These are phyloP conservation scores for Tuber microsphaerosporum DNA, from an alignment of 495 filamentous ascomycete genomes.

Conservation along the genomic window DNA sequence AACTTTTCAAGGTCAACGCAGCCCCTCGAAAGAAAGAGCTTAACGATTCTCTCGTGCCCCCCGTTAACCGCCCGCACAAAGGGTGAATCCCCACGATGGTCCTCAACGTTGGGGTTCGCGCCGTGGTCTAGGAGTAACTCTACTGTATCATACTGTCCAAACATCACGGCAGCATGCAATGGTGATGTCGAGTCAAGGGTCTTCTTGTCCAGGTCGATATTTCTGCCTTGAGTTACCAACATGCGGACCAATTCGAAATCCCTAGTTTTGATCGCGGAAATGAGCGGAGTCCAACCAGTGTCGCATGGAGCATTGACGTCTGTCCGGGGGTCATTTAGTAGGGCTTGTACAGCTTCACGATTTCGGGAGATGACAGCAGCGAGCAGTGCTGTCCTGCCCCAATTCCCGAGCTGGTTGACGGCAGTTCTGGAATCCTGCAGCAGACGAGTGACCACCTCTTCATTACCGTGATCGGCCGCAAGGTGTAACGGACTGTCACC, in stretches of 20 bases:
- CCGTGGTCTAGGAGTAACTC: conserved; percentile 20
- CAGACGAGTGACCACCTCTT: neutral
- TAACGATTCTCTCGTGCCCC: conserved; percentile 5
- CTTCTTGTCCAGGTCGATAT: neutral
- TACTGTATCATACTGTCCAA: conserved; percentile 13
- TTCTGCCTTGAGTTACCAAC: neutral
- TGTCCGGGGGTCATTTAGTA: neutral
- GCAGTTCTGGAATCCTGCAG: neutral
- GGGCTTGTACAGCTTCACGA: neutral
- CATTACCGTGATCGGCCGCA: neutral
- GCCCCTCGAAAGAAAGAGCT: conserved; percentile 1
- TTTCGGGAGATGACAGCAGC: neutral
- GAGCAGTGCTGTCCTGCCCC: neutral
- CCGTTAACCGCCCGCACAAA: conserved; percentile 5
- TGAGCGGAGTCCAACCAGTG: neutral
- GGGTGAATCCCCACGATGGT: neutral
- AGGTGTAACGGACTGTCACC: neutral
- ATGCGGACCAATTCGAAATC: conserved; percentile 3
- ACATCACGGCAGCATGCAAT: conserved; percentile 16
- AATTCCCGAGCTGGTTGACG: neutral
- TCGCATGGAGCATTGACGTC: neutral
- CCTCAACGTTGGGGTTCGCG: conserved; percentile 15
- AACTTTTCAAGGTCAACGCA: conserved; percentile 2
- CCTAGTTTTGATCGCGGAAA: neutral
- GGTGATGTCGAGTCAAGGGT: conserved; percentile 4